phyloP scores from a whole-genome alignment of 176 grass and related monocot genomes.

The Zoysia pacifica region DNA sequence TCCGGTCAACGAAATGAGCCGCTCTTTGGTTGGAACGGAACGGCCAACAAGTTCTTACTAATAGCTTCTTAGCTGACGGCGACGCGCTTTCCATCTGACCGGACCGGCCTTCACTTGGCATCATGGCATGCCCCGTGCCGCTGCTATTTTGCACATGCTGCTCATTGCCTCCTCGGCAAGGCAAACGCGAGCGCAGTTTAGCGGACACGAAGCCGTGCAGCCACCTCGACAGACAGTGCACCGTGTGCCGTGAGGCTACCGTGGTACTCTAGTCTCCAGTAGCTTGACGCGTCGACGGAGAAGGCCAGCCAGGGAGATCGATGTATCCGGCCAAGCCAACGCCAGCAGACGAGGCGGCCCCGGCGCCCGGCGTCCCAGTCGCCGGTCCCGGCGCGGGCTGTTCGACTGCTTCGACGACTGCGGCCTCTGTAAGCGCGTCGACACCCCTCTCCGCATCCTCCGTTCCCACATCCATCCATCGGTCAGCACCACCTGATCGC shows the following conservation, averaged over 20 bases:
- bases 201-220: background rate
- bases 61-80: too few species aligned
- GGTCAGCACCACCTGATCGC: background rate
- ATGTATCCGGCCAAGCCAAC: constrained; percentile 18
- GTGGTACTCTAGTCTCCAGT: too few species aligned
- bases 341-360: background rate
- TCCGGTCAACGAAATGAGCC: background rate
- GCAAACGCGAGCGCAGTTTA: background rate
- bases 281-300: background rate
- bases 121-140: too few species aligned
- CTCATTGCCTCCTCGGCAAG: background rate
- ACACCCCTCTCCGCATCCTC: too few species aligned
- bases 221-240: too few species aligned
- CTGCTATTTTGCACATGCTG: background rate
- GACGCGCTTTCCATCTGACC: too few species aligned
- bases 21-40: background rate
- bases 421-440: constrained; percentile 34
- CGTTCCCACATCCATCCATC: background rate
- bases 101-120: background rate
- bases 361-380: constrained; percentile 36
- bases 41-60: background rate
- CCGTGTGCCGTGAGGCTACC: too few species aligned
- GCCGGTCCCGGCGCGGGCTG: constrained; percentile 24
- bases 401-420: constrained; percentile 68
- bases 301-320: too few species aligned